These are phyloP conservation scores for Wickerhamiella brachini DNA, from an alignment of 805 yeast genomes.

Conservation along the genomic window DNA sequence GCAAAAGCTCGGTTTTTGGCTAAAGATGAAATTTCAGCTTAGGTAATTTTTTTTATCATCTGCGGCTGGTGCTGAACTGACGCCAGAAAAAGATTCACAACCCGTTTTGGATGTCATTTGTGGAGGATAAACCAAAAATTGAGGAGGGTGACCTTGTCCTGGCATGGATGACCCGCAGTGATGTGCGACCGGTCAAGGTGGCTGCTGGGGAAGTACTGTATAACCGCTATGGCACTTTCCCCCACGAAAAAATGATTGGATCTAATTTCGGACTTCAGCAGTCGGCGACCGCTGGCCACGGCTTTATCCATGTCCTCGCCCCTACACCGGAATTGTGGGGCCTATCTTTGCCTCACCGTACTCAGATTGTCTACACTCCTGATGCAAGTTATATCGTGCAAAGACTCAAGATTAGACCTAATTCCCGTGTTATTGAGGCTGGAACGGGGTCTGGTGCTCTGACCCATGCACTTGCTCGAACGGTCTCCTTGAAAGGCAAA, in stretches of 20 bases:
- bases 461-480: conserved; percentile 82
- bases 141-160: conserved; percentile 80
- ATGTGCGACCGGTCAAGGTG: conserved; percentile 60
- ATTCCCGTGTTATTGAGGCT: conserved; percentile 79
- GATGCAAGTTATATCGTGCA: conserved; percentile 87
- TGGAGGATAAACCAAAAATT: conserved; percentile 48
- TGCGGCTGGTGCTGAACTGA: neutral
- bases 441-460: conserved; percentile 98
- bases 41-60: conserved; percentile 8
- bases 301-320: conserved; percentile 72
- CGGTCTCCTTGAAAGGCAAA: conserved; percentile 47
- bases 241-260: conserved; percentile 75
- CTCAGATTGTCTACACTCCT: conserved; percentile 94
- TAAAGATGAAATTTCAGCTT: conserved; percentile 5
- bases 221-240: conserved; percentile 82
- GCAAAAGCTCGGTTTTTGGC: neutral
- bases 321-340: conserved; percentile 98
- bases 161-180: conserved; percentile 71
- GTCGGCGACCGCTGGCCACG: conserved; percentile 47
- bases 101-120: conserved; percentile 32
- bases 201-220: conserved; percentile 48
- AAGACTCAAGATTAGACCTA: conserved; percentile 57
- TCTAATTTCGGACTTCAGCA: conserved; percentile 73
- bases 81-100: no score
- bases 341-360: conserved; percentile 86